Evolutionary conservation across 2,329 filamentous ascomycete species (phyloP).

Genomic region (Parastagonospora nodorum): DNA sequence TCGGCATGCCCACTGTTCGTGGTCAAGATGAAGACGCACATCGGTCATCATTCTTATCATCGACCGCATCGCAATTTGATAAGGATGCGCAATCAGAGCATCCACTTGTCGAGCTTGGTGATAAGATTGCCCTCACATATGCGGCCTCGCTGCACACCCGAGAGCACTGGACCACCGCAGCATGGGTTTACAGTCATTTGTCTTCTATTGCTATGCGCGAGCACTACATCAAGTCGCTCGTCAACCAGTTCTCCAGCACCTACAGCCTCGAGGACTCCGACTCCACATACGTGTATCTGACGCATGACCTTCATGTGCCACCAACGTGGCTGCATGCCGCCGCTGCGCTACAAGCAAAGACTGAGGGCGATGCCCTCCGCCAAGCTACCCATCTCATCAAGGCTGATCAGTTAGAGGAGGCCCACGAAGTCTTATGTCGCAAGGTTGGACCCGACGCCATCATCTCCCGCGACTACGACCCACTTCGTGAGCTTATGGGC

Average conservation of each 20-base stretch:
- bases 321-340: constrained; percentile 83
- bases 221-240: constrained; percentile 72
- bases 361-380: constrained; percentile 65
- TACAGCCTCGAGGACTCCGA: constrained; percentile 65
- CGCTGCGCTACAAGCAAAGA: constrained; percentile 80
- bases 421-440: constrained; percentile 80
- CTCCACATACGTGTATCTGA: constrained; percentile 63
- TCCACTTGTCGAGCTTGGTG: constrained; percentile 60
- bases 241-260: constrained; percentile 63
- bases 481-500: constrained; percentile 69
- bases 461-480: constrained; percentile 78
- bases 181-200: constrained; percentile 81
- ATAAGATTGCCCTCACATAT: constrained; percentile 62
- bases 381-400: constrained; percentile 74
- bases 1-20: constrained; percentile 39
- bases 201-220: constrained; percentile 65
- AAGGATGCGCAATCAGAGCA: constrained; percentile 59
- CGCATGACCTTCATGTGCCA: constrained; percentile 71
- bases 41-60: constrained; percentile 36
- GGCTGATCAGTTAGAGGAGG: constrained; percentile 76
- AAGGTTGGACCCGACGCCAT: constrained; percentile 82
- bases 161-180: constrained; percentile 54
- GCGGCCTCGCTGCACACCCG: constrained; percentile 42
- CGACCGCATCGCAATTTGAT: constrained; percentile 29
- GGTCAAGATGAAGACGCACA: constrained; percentile 17